Conservation (phyloP, 2,329 filamentous ascomycete species). For the Zalaria sp. region DNA sequence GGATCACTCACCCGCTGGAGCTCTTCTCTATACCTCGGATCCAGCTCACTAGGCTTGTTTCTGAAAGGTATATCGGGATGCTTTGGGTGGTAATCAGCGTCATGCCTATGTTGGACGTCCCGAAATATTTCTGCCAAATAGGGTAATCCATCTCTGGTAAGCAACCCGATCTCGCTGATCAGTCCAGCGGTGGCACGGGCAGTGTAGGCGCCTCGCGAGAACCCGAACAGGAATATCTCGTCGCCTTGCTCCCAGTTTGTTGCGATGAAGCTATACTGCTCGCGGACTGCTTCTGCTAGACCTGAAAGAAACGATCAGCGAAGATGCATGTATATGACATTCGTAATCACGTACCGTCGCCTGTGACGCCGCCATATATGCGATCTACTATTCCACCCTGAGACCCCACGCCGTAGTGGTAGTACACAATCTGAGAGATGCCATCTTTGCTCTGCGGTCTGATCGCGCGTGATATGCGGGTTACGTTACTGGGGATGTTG, state of each 20-base stretch:
- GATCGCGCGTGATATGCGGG: conserved; percentile 34
- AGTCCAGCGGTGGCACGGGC: conserved; percentile 31
- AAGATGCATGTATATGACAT: conserved; percentile 1
- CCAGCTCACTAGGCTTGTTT: conserved; percentile 28
- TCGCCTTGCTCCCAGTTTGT: conserved; percentile 39
- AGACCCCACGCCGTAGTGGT: conserved; percentile 34
- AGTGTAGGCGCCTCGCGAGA: conserved; percentile 33
- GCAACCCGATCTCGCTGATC: conserved; percentile 30
- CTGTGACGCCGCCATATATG: conserved; percentile 25
- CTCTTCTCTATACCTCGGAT: conserved; percentile 29
- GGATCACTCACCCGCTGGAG: conserved; percentile 10
- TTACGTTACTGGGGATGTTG: conserved; percentile 34
- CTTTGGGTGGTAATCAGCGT: conserved; percentile 28
- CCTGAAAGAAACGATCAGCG: conserved; percentile 13
- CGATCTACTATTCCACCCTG: conserved; percentile 28
- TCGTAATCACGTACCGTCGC: conserved; percentile 13
- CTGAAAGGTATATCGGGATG: conserved; percentile 32
- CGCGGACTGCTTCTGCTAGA: conserved; percentile 31
- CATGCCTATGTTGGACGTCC: conserved; percentile 29
- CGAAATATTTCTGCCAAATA: conserved; percentile 32
- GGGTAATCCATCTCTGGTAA: conserved; percentile 32
- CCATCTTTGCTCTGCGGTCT: conserved; percentile 32
- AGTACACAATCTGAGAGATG: conserved; percentile 36
- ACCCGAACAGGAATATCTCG: conserved; percentile 35
- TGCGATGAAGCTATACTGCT: conserved; percentile 36